A percentile compares a stretch with the other conserved stretches of the same genome.
Evolutionary conservation across 129 eudicot genomes (phyloP).

Genomic region (Pulicaria dysenterica): DNA sequence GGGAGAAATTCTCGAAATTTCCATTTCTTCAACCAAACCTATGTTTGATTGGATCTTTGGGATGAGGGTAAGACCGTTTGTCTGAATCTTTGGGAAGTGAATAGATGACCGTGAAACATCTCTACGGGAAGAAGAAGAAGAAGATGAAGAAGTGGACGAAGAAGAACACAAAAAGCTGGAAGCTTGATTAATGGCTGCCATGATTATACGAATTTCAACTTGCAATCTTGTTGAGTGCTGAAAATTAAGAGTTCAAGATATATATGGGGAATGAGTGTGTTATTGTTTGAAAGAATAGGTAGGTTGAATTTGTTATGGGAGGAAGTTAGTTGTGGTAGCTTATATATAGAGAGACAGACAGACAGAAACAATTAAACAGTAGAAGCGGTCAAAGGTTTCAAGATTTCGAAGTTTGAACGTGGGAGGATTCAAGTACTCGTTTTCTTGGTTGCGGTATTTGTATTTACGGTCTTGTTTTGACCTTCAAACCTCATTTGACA

Average conservation of each 20-base stretch:
- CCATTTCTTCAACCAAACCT: slow-evolving; percentile 36
- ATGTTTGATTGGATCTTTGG: slow-evolving; percentile 32
- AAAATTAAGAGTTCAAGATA: neutral
- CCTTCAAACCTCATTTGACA: slow-evolving; percentile 13
- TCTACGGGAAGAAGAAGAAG: slow-evolving; percentile 31
- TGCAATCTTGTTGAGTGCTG: neutral
- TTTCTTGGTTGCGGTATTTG: no score
- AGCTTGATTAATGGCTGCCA: slow-evolving; percentile 39
- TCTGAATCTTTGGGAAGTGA: slow-evolving; percentile 34
- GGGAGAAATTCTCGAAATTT: neutral
- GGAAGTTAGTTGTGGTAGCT: slow-evolving; percentile 12
- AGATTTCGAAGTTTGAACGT: slow-evolving; percentile 30
- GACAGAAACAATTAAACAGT: neutral
- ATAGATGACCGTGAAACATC: slow-evolving; percentile 24
- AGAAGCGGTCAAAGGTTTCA: slow-evolving; percentile 23
- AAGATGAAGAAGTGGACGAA: neutral
- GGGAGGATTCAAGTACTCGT: slow-evolving; percentile 34
- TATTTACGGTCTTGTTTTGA: slow-evolving; percentile 31
- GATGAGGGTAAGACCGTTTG: slow-evolving; percentile 14
- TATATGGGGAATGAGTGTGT: slow-evolving; percentile 18
- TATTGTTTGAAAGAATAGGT: slow-evolving; percentile 22
- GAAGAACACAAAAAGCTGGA: slow-evolving; percentile 28
- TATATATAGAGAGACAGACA: slow-evolving; percentile 24
- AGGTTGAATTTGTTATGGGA: slow-evolving; percentile 15
- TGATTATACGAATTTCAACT: slow-evolving; percentile 12